These are phyloP conservation scores for Bipolaris oryzae DNA, from an alignment of 2,329 filamentous ascomycete species.

Conservation along the genomic window DNA sequence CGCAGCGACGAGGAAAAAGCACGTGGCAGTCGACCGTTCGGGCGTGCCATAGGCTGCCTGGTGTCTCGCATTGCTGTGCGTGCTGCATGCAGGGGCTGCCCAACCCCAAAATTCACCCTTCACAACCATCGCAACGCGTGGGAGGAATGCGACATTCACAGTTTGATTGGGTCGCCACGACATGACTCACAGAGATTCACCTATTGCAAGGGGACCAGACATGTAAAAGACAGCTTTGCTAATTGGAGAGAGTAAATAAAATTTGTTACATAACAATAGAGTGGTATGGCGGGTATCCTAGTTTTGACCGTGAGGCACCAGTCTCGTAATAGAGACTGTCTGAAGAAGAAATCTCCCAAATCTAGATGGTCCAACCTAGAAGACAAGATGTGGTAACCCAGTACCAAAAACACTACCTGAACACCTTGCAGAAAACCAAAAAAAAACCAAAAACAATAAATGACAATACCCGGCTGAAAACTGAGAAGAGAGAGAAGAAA, in stretches of 20 bases:
- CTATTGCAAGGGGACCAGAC: not conserved
- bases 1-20: constrained; percentile 6
- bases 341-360: constrained; percentile 28
- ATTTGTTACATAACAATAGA: constrained; percentile 29
- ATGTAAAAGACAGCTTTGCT: not conserved
- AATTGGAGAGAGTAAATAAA: not conserved
- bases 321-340: constrained; percentile 20
- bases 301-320: constrained; percentile 41
- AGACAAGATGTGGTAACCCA: constrained; percentile 22
- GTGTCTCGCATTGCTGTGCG: constrained; percentile 40
- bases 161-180: not conserved
- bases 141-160: constrained; percentile 5
- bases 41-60: constrained; percentile 21
- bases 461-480: constrained; percentile 26
- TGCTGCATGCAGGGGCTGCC: constrained; percentile 27
- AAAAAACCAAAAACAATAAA: constrained; percentile 13
- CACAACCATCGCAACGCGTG: not conserved
- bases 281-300: constrained; percentile 33
- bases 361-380: constrained; percentile 27
- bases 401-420: constrained; percentile 24
- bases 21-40: constrained; percentile 15
- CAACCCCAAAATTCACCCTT: constrained; percentile 14
- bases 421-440: constrained; percentile 26
- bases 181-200: constrained; percentile 1
- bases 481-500: not conserved